Percentiles rank a stretch among this genome's conserved stretches.
Evolutionary conservation across 192 early-diverging fungal species (phyloP).

Genomic region (Lobosporangium transversale): DNA sequence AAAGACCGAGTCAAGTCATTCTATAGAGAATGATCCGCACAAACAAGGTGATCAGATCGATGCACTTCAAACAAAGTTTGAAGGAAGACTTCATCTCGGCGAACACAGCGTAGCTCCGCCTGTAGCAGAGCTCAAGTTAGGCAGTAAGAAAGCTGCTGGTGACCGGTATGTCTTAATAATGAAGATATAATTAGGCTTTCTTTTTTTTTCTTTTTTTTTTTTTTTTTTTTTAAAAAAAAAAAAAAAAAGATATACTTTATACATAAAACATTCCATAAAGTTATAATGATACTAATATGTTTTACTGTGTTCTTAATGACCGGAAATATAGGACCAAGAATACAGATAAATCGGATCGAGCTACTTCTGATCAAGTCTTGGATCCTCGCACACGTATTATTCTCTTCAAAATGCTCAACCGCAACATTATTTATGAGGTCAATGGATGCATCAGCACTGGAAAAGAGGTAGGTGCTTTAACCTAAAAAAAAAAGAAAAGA

Average conservation of each 20-base stretch:
- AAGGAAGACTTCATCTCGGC: slow-evolving; percentile 76
- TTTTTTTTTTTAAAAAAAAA: too few species aligned
- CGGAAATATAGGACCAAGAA: slow-evolving; percentile 60
- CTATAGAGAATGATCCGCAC: slow-evolving; percentile 26
- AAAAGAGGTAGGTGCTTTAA: slow-evolving; percentile 73
- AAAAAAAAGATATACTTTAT: too few species aligned
- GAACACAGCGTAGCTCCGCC: slow-evolving; percentile 54
- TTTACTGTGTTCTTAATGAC: slow-evolving; percentile 65
- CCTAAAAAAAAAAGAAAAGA: too few species aligned
- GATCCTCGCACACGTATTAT: slow-evolving; percentile 99
- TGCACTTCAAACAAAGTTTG: slow-evolving; percentile 68
- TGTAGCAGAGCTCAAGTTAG: slow-evolving; percentile 61
- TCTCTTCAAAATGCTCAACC: slow-evolving; percentile 94
- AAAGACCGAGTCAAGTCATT: too few species aligned
- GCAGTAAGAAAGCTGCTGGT: slow-evolving; percentile 70
- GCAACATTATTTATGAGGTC: slow-evolving; percentile 89
- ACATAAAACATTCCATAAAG: too few species aligned
- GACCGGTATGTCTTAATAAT: too few species aligned
- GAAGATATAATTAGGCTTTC: too few species aligned
- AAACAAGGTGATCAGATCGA: slow-evolving; percentile 60
- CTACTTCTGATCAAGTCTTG: slow-evolving; percentile 96
- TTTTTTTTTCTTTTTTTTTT: too few species aligned
- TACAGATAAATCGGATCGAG: slow-evolving; percentile 91
- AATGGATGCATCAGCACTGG: slow-evolving; percentile 98
- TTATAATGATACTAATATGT: too few species aligned